Percentiles rank a stretch among this genome's conserved stretches.
phyloP scores from a whole-genome alignment of 2,329 filamentous ascomycete genomes.

The Ilyonectria mors-panacis region DNA sequence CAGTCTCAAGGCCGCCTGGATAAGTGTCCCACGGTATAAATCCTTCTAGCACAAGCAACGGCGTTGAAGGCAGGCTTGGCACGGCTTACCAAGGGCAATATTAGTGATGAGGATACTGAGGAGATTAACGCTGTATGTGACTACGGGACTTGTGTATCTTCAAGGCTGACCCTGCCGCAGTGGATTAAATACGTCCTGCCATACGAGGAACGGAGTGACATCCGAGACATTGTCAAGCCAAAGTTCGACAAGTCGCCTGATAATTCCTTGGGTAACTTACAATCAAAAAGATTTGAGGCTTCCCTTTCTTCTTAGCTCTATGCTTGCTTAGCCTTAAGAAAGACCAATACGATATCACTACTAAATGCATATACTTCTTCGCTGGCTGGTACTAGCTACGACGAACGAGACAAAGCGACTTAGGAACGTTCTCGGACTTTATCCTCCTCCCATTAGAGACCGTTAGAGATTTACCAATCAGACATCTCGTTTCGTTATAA shows the following conservation, averaged over 20 bases:
- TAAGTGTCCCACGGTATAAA: constrained; percentile 1
- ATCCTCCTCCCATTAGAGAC: constrained; percentile 6
- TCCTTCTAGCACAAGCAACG: constrained; percentile 1
- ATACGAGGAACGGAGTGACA: constrained; percentile 2
- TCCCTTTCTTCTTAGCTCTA: constrained; percentile 8
- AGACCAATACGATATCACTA: constrained; percentile 5
- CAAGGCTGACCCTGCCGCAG: not conserved
- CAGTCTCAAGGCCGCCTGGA: constrained; percentile 1
- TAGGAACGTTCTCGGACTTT: not conserved
- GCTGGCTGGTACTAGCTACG: constrained; percentile 1
- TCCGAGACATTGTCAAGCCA: constrained; percentile 1
- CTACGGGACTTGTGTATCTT: constrained; percentile 1
- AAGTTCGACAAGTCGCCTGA: constrained; percentile 2
- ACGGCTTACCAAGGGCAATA: constrained; percentile 4
- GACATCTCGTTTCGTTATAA: constrained; percentile 5
- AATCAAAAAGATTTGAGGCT: constrained; percentile 2
- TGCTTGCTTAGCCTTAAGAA: constrained; percentile 4
- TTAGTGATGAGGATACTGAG: constrained; percentile 3
- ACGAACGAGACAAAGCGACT: constrained; percentile 1
- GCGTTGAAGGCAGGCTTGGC: constrained; percentile 5
- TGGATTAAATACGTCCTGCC: constrained; percentile 3
- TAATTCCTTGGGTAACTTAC: constrained; percentile 1
- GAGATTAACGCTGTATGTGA: constrained; percentile 1
- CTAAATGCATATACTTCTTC: not conserved
- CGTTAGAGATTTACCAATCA: constrained; percentile 3